Evolutionary conservation across 2,329 filamentous ascomycete genomes (phyloP).

Genomic region (Aspergillus jensenii): DNA sequence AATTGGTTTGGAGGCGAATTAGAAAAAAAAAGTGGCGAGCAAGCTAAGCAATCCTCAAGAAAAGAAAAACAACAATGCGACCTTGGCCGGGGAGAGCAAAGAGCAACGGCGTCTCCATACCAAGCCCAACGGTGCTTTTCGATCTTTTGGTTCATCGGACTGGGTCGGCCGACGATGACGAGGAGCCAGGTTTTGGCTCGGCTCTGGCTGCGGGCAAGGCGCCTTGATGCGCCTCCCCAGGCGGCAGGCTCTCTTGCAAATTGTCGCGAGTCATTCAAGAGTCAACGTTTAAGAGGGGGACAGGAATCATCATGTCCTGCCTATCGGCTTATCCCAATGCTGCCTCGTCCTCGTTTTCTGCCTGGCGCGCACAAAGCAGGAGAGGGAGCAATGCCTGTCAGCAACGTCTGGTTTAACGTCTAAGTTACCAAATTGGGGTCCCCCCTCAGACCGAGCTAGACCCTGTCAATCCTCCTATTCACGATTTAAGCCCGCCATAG

Average conservation of each 20-base stretch:
- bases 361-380: background rate
- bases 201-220: background rate
- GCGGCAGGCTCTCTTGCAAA: background rate
- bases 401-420: background rate
- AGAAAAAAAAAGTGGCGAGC: background rate
- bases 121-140: slow-evolving; percentile 8
- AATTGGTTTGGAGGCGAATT: background rate
- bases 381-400: background rate
- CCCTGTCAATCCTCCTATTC: slow-evolving; percentile 11
- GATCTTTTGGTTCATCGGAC: background rate
- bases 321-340: background rate
- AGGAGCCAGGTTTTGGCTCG: too few relatives aligned
- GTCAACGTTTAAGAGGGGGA: too few relatives aligned
- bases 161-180: background rate
- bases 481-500: slow-evolving; percentile 5
- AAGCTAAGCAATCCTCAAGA: slow-evolving; percentile 3
- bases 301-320: background rate
- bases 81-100: background rate
- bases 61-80: background rate
- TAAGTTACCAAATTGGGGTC: slow-evolving; percentile 3
- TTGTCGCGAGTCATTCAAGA: background rate
- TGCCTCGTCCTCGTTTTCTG: slow-evolving; percentile 7
- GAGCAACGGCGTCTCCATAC: slow-evolving; percentile 4
- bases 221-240: background rate
- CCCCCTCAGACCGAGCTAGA: slow-evolving; percentile 4